Evolutionary conservation across 306 rosid genomes (phyloP).

Genomic region (Malus sieversii): DNA sequence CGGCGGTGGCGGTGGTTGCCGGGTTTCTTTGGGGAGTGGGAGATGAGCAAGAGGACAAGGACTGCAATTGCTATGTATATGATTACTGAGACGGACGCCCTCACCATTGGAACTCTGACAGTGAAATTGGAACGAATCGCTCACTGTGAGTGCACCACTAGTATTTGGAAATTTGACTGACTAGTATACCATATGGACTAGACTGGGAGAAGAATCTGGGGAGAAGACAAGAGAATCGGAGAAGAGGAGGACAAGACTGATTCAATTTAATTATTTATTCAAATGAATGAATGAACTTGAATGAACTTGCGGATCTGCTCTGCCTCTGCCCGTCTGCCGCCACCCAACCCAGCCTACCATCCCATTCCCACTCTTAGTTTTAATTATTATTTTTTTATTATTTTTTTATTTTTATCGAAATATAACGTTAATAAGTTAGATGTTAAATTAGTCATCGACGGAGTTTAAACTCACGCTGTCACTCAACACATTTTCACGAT

Average conservation of each 20-base stretch:
- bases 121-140: too few relatives aligned
- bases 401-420: too few relatives aligned
- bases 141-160: too few relatives aligned
- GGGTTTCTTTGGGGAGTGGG: conserved; percentile 44
- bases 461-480: fast-evolving
- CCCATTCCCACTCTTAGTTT: too few relatives aligned
- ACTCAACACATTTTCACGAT: fast-evolving
- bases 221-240: neutral
- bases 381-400: too few relatives aligned
- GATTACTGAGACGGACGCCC: conserved; percentile 47
- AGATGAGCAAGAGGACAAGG: conserved; percentile 49
- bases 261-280: neutral
- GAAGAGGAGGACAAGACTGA: neutral
- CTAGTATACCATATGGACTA: neutral
- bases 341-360: too few relatives aligned
- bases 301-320: neutral
- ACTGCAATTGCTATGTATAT: conserved; percentile 46
- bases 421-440: too few relatives aligned
- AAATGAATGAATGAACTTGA: neutral
- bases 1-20: conserved; percentile 65
- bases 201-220: neutral
- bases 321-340: neutral
- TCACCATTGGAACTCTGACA: conserved; percentile 34
- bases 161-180: neutral
- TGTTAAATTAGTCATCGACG: fast-evolving